A percentile compares a stretch with the other conserved stretches of the same genome.
Evolutionary conservation across 345 rosid genomes (phyloP).

Genomic region (Moricandia moricandioides): DNA sequence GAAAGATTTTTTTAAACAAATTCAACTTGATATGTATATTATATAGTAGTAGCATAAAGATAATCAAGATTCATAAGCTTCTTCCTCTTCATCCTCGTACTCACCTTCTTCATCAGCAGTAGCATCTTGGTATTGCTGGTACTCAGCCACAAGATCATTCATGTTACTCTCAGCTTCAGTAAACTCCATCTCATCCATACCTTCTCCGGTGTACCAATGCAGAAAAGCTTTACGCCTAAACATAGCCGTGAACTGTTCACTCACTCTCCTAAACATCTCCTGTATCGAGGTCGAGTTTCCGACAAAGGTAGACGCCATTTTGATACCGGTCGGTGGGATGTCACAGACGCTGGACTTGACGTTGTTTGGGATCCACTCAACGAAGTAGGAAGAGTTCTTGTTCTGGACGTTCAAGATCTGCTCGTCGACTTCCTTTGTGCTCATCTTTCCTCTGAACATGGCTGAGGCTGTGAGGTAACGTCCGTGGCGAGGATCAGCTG

Average conservation of each 20-base stretch:
- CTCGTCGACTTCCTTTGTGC: slow-evolving; percentile 90
- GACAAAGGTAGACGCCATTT: slow-evolving; percentile 46
- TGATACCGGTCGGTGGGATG: slow-evolving; percentile 33
- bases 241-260: slow-evolving; percentile 99
- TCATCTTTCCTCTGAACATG: not conserved
- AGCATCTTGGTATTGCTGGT: slow-evolving; percentile 96
- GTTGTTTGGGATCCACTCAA: not conserved
- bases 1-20: not conserved
- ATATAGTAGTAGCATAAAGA: not conserved
- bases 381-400: slow-evolving; percentile 58
- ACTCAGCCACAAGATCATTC: slow-evolving; percentile 94
- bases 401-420: slow-evolving; percentile 95
- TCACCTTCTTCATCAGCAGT: slow-evolving; percentile 87
- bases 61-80: slow-evolving; percentile 39
- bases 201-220: slow-evolving; percentile 99
- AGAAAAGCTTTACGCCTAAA: slow-evolving; percentile 91
- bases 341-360: slow-evolving; percentile 1
- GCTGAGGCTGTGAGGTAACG: slow-evolving; percentile 60
- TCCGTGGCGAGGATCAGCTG: slow-evolving; percentile 96
- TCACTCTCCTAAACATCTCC: slow-evolving; percentile 98
- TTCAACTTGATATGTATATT: slow-evolving; percentile 14
- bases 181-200: slow-evolving; percentile 99
- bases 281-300: slow-evolving; percentile 93
- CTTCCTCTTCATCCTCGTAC: slow-evolving; percentile 58
- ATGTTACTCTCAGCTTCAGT: slow-evolving; percentile 98